Evolutionary conservation across 768 basidiomycete species (phyloP).

Genomic region (Roridomyces roridus): DNA sequence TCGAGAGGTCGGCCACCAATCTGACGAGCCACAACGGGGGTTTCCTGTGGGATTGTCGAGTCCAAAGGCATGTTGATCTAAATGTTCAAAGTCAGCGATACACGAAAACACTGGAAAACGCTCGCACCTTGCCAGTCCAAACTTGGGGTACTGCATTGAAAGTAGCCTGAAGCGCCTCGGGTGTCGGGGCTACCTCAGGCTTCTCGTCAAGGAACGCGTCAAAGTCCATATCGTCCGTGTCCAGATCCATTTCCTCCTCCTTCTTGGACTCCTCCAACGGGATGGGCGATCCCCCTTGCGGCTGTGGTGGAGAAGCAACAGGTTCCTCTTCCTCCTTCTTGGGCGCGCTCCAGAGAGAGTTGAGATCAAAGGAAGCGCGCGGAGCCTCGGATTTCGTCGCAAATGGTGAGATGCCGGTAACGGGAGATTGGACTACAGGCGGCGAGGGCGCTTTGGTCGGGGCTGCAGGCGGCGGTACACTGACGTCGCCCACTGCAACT

Average conservation of each 20-base stretch:
- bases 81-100: too few relatives aligned
- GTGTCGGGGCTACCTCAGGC: conserved; percentile 40
- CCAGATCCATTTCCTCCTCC: conserved; percentile 53
- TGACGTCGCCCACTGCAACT: too few relatives aligned
- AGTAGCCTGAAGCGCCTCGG: conserved; percentile 51
- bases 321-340: conserved; percentile 31
- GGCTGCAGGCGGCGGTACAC: conserved; percentile 23
- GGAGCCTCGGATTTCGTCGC: conserved; percentile 52
- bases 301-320: conserved; percentile 18
- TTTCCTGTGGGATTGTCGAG: conserved; percentile 70
- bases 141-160: conserved; percentile 67
- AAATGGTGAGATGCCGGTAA: conserved; percentile 56
- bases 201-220: conserved; percentile 84
- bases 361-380: conserved; percentile 72
- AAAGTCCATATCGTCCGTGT: conserved; percentile 80
- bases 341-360: conserved; percentile 70
- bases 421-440: conserved; percentile 20
- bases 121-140: conserved; percentile 77
- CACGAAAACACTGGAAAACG: not conserved
- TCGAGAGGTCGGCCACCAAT: conserved; percentile 75
- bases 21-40: conserved; percentile 73
- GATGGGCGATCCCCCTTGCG: conserved; percentile 31
- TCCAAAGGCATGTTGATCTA: conserved; percentile 86
- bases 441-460: conserved; percentile 7
- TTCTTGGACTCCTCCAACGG: conserved; percentile 31